A percentile compares a stretch with the other conserved stretches of the same genome.
Evolutionary conservation across 495 filamentous ascomycete species (phyloP).

Genomic region (Neurospora tetraspora): DNA sequence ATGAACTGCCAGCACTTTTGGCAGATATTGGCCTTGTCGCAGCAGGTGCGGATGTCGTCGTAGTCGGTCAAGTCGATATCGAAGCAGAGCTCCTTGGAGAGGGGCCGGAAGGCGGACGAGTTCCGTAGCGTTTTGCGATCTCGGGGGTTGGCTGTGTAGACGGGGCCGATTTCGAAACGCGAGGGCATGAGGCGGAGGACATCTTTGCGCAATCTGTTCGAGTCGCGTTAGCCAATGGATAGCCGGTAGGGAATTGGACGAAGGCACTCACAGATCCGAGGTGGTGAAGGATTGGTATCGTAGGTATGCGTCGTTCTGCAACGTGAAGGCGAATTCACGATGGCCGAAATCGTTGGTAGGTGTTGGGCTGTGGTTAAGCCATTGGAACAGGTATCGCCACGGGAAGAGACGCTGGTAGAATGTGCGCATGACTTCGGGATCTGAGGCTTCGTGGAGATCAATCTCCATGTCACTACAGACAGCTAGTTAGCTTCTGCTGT

Average conservation of each 20-base stretch:
- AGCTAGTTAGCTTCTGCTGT: not conserved
- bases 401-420: constrained; percentile 97
- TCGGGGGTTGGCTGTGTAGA: constrained; percentile 86
- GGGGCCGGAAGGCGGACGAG: constrained; percentile 57
- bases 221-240: not conserved
- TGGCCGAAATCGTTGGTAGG: constrained; percentile 83
- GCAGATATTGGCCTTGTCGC: constrained; percentile 86
- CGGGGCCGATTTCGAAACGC: constrained; percentile 95
- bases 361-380: constrained; percentile 87
- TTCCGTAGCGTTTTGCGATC: constrained; percentile 85
- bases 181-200: constrained; percentile 76
- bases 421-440: constrained; percentile 72
- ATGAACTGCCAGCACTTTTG: constrained; percentile 92
- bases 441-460: constrained; percentile 34
- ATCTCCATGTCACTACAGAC: not conserved
- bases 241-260: not conserved
- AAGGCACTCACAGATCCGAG: constrained; percentile 59
- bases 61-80: constrained; percentile 99
- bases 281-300: constrained; percentile 87
- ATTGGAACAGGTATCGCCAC: constrained; percentile 91
- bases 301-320: constrained; percentile 80
- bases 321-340: constrained; percentile 89
- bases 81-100: constrained; percentile 90
- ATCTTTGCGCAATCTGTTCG: constrained; percentile 72
- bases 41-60: constrained; percentile 92